Base-by-base conservation (phyloP, 2,329 filamentous ascomycete genomes). In the Hymenoscyphus linearis region DNA sequence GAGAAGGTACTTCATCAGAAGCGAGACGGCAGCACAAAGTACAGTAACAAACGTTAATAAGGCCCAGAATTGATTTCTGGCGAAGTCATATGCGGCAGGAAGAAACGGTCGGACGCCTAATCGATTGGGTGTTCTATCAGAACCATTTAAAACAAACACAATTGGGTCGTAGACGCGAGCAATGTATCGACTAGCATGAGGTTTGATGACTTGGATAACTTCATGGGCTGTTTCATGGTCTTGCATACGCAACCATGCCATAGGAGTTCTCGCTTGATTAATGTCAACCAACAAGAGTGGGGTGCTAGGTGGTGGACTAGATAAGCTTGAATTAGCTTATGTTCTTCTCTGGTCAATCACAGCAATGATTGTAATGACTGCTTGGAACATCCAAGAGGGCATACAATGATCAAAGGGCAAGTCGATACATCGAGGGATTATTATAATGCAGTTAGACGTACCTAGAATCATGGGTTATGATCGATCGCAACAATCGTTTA, bases 181-280 rank as follows among this genome's bases (percentile, higher is more conserved):
- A 18, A 90, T 78, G 71, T 91, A 90, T 72, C 85, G 89, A 69
- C 89, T 82, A 1, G 85, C 83, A 59, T 81, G 78, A 6, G 89
- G 89, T 65, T 90, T 91, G 67, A 92, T 82, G 35, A 89, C 82
- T n/a, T 84, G 81, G 71, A 93, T 90, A 16, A 93, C 82, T 69
- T 93, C 90, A 40, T 82, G 83, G 2, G 89, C 89, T 1, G 89
- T 91, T 69, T 90, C 87, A 67, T 91, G 88, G 67, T 93, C 89
- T 72, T 93, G 90, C 60, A 91, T 79, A 27, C 83, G 82, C 56
- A 93, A 78, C 90, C 90, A 93, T 16, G 89, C 88, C 3, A 82
- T 85, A 1, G 88, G 89, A n/a, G 86, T 89, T 63, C 89, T 80
- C 2, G 88, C 88, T 70, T 91, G 88, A 68, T 93, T 87, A 63